Evolutionary conservation across 2,329 filamentous ascomycete genomes (phyloP).

Genomic region (Aspergillus viridinutans): DNA sequence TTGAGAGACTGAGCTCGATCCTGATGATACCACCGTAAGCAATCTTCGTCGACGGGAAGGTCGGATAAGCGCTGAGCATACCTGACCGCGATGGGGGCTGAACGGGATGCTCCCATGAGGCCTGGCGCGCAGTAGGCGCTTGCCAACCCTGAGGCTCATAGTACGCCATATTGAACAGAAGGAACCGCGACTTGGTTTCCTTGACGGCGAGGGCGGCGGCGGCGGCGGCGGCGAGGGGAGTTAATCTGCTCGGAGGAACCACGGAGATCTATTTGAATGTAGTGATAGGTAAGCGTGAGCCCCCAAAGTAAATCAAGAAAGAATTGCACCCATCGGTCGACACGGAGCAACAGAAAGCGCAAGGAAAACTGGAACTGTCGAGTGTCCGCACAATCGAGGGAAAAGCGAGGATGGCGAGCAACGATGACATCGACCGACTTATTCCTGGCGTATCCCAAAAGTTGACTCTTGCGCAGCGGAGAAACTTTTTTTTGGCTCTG

Average conservation of each 20-base stretch:
- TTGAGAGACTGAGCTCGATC: constrained; percentile 69
- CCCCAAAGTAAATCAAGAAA: constrained; percentile 1
- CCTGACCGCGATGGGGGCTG: constrained; percentile 66
- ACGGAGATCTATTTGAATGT: constrained; percentile 21
- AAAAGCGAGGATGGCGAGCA: constrained; percentile 11
- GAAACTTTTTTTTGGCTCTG: constrained; percentile 8
- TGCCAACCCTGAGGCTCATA: constrained; percentile 66
- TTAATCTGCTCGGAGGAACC: constrained; percentile 21
- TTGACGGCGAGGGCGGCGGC: constrained; percentile 16
- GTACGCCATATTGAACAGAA: constrained; percentile 56
- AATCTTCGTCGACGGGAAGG: constrained; percentile 16
- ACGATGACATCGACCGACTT: constrained; percentile 12
- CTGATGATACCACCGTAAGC: constrained; percentile 39
- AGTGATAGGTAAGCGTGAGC: constrained; percentile 17
- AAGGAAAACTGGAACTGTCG: constrained; percentile 2
- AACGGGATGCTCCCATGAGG: constrained; percentile 68
- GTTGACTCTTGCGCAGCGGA: constrained; percentile 7
- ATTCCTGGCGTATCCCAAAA: constrained; percentile 3
- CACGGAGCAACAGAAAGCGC: background rate
- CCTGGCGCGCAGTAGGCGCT: constrained; percentile 55
- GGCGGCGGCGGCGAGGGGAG: constrained; percentile 14
- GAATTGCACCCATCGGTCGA: background rate
- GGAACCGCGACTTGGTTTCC: constrained; percentile 11
- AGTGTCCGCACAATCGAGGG: constrained; percentile 6
- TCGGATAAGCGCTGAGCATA: constrained; percentile 36